phyloP scores from a whole-genome alignment of 1,139 yeast species.

The Lodderomyces beijingensis region DNA sequence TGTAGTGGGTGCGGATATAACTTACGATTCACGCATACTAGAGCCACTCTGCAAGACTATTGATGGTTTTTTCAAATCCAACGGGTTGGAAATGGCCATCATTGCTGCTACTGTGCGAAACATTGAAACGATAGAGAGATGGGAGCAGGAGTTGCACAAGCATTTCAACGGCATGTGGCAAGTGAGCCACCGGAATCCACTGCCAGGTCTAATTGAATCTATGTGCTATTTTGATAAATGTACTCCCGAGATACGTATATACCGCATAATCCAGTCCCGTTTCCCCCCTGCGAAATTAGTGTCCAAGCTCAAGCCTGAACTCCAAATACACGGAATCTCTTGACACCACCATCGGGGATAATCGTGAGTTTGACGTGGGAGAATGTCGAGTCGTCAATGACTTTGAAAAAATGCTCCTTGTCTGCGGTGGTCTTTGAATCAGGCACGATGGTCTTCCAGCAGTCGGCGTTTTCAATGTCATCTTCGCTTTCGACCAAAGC shows the following conservation, averaged over 20 bases:
- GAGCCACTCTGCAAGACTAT: slow-evolving; percentile 53
- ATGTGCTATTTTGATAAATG: slow-evolving; percentile 27
- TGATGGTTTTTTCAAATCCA: slow-evolving; percentile 28
- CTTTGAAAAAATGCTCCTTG: slow-evolving; percentile 59
- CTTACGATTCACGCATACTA: slow-evolving; percentile 68
- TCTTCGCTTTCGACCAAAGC: slow-evolving; percentile 33
- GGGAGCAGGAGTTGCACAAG: slow-evolving; percentile 41
- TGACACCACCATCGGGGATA: slow-evolving; percentile 95
- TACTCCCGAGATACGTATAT: slow-evolving; percentile 43
- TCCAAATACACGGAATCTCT: slow-evolving; percentile 82
- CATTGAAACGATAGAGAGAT: slow-evolving; percentile 47
- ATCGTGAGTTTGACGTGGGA: slow-evolving; percentile 77
- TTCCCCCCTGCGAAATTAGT: not conserved
- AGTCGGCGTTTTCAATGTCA: slow-evolving; percentile 20
- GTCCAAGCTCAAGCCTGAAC: slow-evolving; percentile 23
- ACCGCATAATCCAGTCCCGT: slow-evolving; percentile 11
- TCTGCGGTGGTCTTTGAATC: slow-evolving; percentile 76
- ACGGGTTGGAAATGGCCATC: slow-evolving; percentile 31
- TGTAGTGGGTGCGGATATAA: slow-evolving; percentile 79
- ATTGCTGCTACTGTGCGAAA: slow-evolving; percentile 77
- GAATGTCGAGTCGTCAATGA: slow-evolving; percentile 20
- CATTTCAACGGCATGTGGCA: slow-evolving; percentile 24
- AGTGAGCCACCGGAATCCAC: slow-evolving; percentile 14
- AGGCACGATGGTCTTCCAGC: slow-evolving; percentile 67
- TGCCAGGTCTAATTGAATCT: slow-evolving; percentile 18